Percentiles rank a stretch among this genome's conserved stretches.
These are phyloP conservation scores for Neophaeococcomyces aloes DNA, from an alignment of 2,329 filamentous ascomycete species.

Conservation along the genomic window DNA sequence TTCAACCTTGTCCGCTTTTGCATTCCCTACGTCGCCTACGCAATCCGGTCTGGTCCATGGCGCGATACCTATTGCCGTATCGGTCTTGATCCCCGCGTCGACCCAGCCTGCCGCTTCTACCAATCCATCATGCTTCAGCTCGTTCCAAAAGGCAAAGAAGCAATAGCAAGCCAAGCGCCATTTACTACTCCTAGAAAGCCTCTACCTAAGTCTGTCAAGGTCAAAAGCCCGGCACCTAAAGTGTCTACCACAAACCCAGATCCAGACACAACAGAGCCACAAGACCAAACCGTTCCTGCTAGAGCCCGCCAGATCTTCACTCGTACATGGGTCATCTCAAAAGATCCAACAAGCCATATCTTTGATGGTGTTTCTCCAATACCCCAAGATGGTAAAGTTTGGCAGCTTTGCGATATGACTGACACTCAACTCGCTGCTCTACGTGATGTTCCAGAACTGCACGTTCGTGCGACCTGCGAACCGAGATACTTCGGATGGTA, in stretches of 20 bases:
- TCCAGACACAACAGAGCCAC: not conserved
- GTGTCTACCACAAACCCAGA: not conserved
- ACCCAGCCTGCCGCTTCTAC: conserved; percentile 67
- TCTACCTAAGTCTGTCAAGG: not conserved
- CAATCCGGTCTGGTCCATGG: conserved; percentile 88
- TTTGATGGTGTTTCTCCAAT: conserved; percentile 68
- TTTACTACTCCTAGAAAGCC: conserved; percentile 19
- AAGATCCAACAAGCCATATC: conserved; percentile 46
- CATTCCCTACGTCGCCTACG: conserved; percentile 76
- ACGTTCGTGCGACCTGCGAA: conserved; percentile 50
- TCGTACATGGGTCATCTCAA: conserved; percentile 15
- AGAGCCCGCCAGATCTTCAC: conserved; percentile 6
- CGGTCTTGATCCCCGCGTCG: conserved; percentile 71
- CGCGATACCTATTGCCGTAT: conserved; percentile 76
- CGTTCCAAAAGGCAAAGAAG: conserved; percentile 28
- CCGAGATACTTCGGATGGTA: conserved; percentile 67
- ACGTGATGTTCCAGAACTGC: conserved; percentile 40
- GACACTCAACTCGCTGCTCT: conserved; percentile 63
- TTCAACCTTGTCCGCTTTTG: conserved; percentile 57
- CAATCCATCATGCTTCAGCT: conserved; percentile 85
- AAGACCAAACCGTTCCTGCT: not conserved
- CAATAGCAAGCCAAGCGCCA: conserved; percentile 13
- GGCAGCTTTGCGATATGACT: conserved; percentile 86
- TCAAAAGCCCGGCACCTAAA: not conserved
- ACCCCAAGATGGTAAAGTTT: conserved; percentile 73